Base-by-base conservation (phyloP, 148 eudicot genomes). In the Cornus florida region DNA sequence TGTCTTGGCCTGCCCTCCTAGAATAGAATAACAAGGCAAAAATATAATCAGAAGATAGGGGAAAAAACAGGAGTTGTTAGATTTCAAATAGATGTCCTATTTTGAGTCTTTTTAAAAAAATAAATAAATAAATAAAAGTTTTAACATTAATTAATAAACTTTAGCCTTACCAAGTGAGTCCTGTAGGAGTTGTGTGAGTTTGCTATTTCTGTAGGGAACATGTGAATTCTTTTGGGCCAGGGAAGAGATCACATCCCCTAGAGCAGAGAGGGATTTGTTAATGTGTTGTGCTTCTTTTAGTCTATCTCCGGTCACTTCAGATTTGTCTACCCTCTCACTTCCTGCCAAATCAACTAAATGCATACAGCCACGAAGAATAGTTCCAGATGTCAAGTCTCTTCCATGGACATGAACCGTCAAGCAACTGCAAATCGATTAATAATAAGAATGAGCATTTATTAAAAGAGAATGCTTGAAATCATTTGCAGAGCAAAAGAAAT, bases 1-100 rank as follows among this genome's bases (percentile, higher is more conserved):
- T 57, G 99, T 96, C 88, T 96, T 96, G 33, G 99, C 99, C 76
- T 96, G 99, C 33, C 99, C 99, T 71, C 99, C 99, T 96, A 81
- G 39, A 67, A 35, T 35, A 78, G 50, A 76, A 73, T 23, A 56
- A 68, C 16, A 67, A 50, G 38, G 16, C 79, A 68, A 81, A 33
- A 77, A 8, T 56, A 28, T 31, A 65, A 77, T 48, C 19, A 32
- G 12, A 39, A 78, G 6, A 67, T 22, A 10, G 64, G 14, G 53
- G 23, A 31, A 64, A 13, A 24, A 43, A 43, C 8, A 7, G 10
- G 48, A 43, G 6, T 0, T 0, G 7, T 43, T 43, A 39, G 48
- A 43, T 6, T 43, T 6, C 48, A 6, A 43, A 43, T 43, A 9
- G 48, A 43, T 43, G 48, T 43, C 48, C 48, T 9, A 43, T 6